Evolutionary conservation across 1,284 basidiomycete species (phyloP), one percentile per base, ranked within the genome.

Genomic region (Ganoderma lingzhi): DNA sequence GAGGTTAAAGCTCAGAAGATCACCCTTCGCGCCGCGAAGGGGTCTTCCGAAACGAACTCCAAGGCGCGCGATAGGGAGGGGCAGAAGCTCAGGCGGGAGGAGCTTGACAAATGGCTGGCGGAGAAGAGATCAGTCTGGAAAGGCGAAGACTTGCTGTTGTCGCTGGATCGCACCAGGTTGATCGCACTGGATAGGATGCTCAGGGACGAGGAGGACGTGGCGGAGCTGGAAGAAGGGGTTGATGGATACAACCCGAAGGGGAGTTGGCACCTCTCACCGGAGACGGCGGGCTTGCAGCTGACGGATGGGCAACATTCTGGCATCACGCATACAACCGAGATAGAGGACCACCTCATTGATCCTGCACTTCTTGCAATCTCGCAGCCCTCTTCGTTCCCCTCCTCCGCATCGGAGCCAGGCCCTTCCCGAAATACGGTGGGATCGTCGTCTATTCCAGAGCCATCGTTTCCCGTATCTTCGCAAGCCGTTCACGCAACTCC

Each of bases 181-280:
- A 77, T 74, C 61, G 84, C 82, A 3, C 79, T 91, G 71, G 88
- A 90, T 65, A 73, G 75, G 35, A 81, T 90, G 30, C 73, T 88
- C 63, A 80, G 83, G 39, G 79, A 78, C 44, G 82, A 84, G 63
- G 78, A 79, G 48, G 70, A 0, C 58, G 56, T 10, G 64, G 62
- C 32, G 28, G 41, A 30, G 44, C 15, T 2, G 51, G n/a, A 45
- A 17, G 53, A 45, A 19, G 53, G 55, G 23, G 42, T 15, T 8
- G 39, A 15, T 32, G 41, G 10, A 12, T 41, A 44, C 55, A n/a
- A 14, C 23, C 42, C 17, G 44, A 62, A 12, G 56, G 45, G n/a
- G 59, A 55, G 32, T 39, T 15, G 3, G 28, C 53, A 23, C 51
- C 65, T n/a, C 17, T 30, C n/a, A 44, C 53, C 3, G 39, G 67